Percentiles rank a stretch among this genome's conserved stretches.
Evolutionary conservation across 2,329 filamentous ascomycete genomes (phyloP).

Genomic region (Neofusicoccum parvum): DNA sequence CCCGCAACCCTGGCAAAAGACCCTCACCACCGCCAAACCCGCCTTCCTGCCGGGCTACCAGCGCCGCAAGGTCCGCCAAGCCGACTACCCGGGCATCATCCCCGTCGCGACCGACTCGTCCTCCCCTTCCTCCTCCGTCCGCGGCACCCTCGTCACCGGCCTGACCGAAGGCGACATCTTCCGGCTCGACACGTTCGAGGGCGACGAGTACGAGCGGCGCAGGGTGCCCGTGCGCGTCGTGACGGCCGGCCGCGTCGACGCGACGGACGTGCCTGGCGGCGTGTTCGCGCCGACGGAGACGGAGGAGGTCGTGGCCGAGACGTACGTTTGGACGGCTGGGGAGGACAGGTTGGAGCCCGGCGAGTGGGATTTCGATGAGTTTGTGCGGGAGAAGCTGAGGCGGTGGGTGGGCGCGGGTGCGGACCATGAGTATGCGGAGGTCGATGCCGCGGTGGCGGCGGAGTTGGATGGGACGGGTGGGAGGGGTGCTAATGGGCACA

Average conservation of each 20-base stretch:
- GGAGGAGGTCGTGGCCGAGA: conserved; percentile 48
- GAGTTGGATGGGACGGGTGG: conserved; percentile 49
- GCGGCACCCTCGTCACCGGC: conserved; percentile 74
- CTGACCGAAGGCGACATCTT: conserved; percentile 75
- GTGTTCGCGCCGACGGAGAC: conserved; percentile 33
- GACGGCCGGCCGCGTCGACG: conserved; percentile 26
- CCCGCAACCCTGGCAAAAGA: conserved; percentile 51
- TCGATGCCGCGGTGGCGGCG: conserved; percentile 47
- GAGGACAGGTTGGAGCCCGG: conserved; percentile 61
- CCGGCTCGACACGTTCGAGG: conserved; percentile 82
- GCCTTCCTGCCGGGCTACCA: conserved; percentile 75
- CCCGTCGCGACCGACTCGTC: conserved; percentile 33
- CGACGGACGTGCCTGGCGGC: conserved; percentile 24
- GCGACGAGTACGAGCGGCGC: conserved; percentile 66
- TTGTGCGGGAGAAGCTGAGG: conserved; percentile 72
- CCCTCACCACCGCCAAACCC: conserved; percentile 66
- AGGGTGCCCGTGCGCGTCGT: conserved; percentile 49
- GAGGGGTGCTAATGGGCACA: conserved; percentile 44
- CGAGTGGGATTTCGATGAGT: conserved; percentile 90
- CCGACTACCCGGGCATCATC: conserved; percentile 82
- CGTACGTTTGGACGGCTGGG: conserved; percentile 55
- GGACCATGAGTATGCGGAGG: conserved; percentile 31
- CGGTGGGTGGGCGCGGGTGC: conserved; percentile 54
- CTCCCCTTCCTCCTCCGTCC: conserved; percentile 51
- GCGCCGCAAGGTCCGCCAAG: conserved; percentile 67